Base-by-base conservation (phyloP, 106 monocot genomes). In the Dendrobium catenatum region DNA sequence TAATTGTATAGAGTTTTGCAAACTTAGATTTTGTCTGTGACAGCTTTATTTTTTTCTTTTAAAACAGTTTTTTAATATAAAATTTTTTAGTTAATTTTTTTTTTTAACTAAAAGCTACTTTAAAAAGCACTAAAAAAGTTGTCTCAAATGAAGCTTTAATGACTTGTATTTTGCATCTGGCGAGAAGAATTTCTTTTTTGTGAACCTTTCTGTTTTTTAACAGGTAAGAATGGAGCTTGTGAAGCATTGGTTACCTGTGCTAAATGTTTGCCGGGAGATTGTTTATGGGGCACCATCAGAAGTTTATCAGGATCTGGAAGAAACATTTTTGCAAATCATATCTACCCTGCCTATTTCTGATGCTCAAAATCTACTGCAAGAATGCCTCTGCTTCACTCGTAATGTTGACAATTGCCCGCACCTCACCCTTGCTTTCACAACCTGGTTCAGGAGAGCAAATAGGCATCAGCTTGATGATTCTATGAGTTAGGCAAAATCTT, bases 181-280 rank as follows among this genome's bases (percentile, higher is more conserved):
- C 49, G 2, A 41, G 19, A 73, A 29, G 27, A 68, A 13, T 17
- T 16, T 72, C 15, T 13, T 6, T 20, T 10, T 42, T 44, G 4
- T 76, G 22, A 76, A 24, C 2, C 24, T 79, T 55, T 76, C 31
- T 79, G 19, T 42, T 78, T 29, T 24, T 1, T 76, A 47, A 59
- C 91, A 98, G 97, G 89, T 93, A 77, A 91, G 97, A 83, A 84
- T 85, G 89, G 91, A 88, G 67, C 84, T 98, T 72, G 97, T 98
- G 27, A 89, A 83, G 76, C 84, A 87, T 42, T 98, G 97, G 97
- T 90, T 98, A 27, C 94, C 97, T 18, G 94, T 98, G 79, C 85
- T 98, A 76, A 94, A 94, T 78, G 89, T 89, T 41, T 94, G 92
- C 80, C 86, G 88, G 81, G 94, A 98, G 17, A 81, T 93, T 87